Conservation (phyloP, 164 flowering plant genomes). For the Macadamia integrifolia region DNA sequence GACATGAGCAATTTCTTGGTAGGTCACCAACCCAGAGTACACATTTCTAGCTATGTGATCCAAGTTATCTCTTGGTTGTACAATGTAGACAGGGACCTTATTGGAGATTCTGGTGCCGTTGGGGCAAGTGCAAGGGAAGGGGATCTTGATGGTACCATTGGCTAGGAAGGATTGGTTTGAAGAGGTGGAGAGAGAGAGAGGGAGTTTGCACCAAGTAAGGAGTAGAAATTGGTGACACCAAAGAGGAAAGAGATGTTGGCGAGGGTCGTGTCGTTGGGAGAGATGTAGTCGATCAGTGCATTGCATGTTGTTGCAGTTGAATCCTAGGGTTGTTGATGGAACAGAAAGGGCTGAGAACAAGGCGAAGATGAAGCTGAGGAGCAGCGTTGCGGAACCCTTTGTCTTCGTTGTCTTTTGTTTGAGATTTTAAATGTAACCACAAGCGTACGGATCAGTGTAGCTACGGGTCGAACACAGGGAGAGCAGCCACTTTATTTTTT, state of each 20-base stretch:
- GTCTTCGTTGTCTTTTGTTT: neutral
- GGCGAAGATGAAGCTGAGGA: neutral
- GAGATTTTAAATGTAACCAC: no score
- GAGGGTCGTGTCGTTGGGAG: slow-evolving; percentile 47
- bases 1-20: slow-evolving; percentile 30
- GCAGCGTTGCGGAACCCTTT: neutral
- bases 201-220: slow-evolving; percentile 54
- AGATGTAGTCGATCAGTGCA: slow-evolving; percentile 40
- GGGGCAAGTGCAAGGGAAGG: slow-evolving; percentile 57
- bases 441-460: no score
- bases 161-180: slow-evolving; percentile 13
- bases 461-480: no score
- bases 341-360: neutral
- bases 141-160: slow-evolving; percentile 32
- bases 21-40: slow-evolving; percentile 35
- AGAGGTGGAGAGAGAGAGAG: slow-evolving; percentile 26
- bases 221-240: slow-evolving; percentile 28
- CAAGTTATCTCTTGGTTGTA: slow-evolving; percentile 34
- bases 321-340: slow-evolving; percentile 15
- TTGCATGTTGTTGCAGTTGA: slow-evolving; percentile 43
- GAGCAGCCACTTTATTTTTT: no score
- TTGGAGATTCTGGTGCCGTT: slow-evolving; percentile 48
- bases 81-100: slow-evolving; percentile 43
- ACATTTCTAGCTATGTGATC: slow-evolving; percentile 40
- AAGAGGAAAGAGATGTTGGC: slow-evolving; percentile 36